phyloP scores from a whole-genome alignment of 2,329 filamentous ascomycete genomes.

The Zymoseptoria pseudotritici region DNA sequence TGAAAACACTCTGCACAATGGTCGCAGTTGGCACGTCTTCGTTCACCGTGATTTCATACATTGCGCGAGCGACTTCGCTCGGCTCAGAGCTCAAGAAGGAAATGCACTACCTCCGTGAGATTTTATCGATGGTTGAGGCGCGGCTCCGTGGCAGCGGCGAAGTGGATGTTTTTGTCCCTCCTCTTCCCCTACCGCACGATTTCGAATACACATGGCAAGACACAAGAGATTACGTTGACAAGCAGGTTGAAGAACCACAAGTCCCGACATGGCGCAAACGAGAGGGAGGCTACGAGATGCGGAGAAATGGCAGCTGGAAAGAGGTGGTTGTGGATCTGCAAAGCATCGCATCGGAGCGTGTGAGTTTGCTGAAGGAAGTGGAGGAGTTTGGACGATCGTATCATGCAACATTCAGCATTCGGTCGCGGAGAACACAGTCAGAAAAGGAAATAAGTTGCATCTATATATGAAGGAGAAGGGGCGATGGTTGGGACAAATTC shows the following conservation, averaged over 20 bases:
- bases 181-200: neutral
- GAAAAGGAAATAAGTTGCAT: neutral
- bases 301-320: neutral
- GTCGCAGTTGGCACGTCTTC: slow-evolving; percentile 10
- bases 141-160: neutral
- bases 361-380: neutral
- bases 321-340: neutral
- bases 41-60: slow-evolving; percentile 7
- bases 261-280: neutral
- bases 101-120: slow-evolving; percentile 4
- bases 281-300: neutral
- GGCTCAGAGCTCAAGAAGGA: slow-evolving; percentile 2
- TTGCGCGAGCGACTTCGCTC: slow-evolving; percentile 7
- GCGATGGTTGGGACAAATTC: neutral
- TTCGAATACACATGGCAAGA: neutral
- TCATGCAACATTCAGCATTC: neutral
- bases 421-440: neutral
- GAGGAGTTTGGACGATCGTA: neutral
- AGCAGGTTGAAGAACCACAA: neutral
- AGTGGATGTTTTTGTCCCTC: neutral
- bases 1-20: slow-evolving; percentile 8
- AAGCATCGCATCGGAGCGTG: neutral
- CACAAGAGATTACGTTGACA: neutral
- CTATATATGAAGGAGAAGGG: neutral
- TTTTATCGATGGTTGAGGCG: neutral